Evolutionary conservation across 2,329 filamentous ascomycete genomes (phyloP), one percentile per base, ranked within the genome.

Genomic region (Ilyonectria destructans): DNA sequence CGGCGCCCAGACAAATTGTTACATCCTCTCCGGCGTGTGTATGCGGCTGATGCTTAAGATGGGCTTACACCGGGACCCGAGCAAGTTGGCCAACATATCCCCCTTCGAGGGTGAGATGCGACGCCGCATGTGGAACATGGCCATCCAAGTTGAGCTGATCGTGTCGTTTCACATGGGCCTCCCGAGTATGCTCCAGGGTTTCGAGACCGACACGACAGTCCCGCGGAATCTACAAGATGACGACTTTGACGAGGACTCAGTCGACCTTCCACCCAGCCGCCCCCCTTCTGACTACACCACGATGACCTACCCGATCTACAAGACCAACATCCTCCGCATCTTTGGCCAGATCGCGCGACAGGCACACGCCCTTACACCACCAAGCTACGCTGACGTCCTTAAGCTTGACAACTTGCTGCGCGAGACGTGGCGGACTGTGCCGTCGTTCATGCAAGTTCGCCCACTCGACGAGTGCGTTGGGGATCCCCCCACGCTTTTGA

Each of bases 121-220:
- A 13, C 81, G 86, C 35, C 81, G 86, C 15, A 77, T 86, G 71
- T 89, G 87, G 88, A 84, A 86, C 69, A 81, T 88, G 69, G 83
- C 85, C 3, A 78, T 83, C 29, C 89, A 91, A 74, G 84, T 92
- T 54, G 91, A 93, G 74, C 79, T 90, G 3, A 79, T 93, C 4
- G 89, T 91, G 29, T 88, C 89, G 2, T 92, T 92, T 74, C 90
- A 93, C 74, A 85, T 92, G 67, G 91, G 91, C 2, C 82, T 93
- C 61, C 91, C 91, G 2, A 86, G 86, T 74, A 91, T 92, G 88
- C 84, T 92, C 51, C 85, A 89, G 64, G 83, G 86, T 26, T 87
- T 90, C 40, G 90, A 92, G 67, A 88, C 86, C 54, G 91, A 93
- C 74, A 91, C 89, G 0, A 80, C 84, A 1, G 78, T 89, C 21